Base-by-base conservation (phyloP, 495 filamentous ascomycete genomes). In the Penicillium soppii region DNA sequence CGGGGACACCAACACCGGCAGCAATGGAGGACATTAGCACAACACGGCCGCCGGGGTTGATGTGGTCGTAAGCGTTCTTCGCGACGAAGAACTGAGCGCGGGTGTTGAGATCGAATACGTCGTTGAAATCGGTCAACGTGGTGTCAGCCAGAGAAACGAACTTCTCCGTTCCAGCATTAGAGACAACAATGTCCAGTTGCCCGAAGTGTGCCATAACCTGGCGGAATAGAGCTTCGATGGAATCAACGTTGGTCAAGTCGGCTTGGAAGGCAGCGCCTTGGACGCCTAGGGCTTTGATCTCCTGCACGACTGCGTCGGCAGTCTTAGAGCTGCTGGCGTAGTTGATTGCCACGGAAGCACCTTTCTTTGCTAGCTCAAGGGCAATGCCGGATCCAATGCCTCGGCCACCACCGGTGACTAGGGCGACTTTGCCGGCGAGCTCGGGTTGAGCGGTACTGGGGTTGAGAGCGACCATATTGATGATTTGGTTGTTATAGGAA, bases 31-130 rank as follows among this genome's bases (percentile, higher is more conserved):
- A 75, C 71, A 79, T 84, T 16, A 76, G 56, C 36, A 77, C 85
- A 27, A 91, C 69, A 9, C 89, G 77, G 27, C 89, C 89, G 46
- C 84, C 81, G 5, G 76, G 68, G 66, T 82, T 53, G 32, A 89
- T 75, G 65, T 90, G 66, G 67, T 86, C 83, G 71, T 82, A 83
- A 45, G 85, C 89, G 23, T 87, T 79, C 70, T 88, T 87, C 27
- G 85, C 88, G 48, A 92, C 89, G 71, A 91, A 90, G 77, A 91
- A 91, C 69, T 92, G 89, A 0, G 82, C 89, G 6, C 86, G 77
- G 4, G 83, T 82, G 70, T 92, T 92, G 48, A 91, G 70, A 63
- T 80, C 78, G 66, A 92, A 90, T 43, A 92, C 83, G 39, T 79
- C 74, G 67, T 92, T 87, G 73, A 84, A 91, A 59, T 86, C 84